Evolutionary conservation across 139 green algal genomes (phyloP), one percentile per base, ranked within the genome.

Genomic region (Spirogloea muscicola): DNA sequence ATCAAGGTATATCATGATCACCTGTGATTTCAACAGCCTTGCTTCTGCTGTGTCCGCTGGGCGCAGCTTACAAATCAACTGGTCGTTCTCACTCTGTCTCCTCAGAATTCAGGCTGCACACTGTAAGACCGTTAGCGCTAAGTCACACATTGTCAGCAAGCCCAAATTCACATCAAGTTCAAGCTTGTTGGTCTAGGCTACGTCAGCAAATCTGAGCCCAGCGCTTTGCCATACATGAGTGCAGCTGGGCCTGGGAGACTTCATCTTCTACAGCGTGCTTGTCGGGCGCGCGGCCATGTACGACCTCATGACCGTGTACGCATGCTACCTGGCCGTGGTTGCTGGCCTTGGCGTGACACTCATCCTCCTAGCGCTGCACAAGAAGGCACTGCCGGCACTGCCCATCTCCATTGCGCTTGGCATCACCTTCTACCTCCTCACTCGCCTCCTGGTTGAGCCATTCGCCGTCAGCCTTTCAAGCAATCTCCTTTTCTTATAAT

Each of bases 181-280:
- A n/a, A n/a, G n/a, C n/a, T n/a, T 60, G 59, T n/a, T 38, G 68
- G 9, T 63, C 51, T 25, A 36, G 68, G 74, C 40, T 5, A 77
- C 38, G 55, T 41, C 57, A 7, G 9, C 21, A 51, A 74, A 13
- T 13, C 18, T 29, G 16, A 76, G 29, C 29, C 7, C 7, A 34
- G 74, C 42, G 5, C 3, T 27, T 16, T 83, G 27, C 67, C 67
- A 0, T 73, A 86, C 57, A 77, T 74, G 21, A 95, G 96, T 65
- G 96, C 96, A 97, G 85, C 88, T 98, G 49, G 93, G 93, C 34
- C 74, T 98, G 9, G 91, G 91, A 2, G 93, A 98, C 85, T 97
- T 98, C 84, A 97, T 97, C 68, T 98, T 98, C 77, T 96, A 96
- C 84, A 89, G 78, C 46, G 86, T 97, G 66, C 84, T 97, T 16